Evolutionary conservation across 2,329 filamentous ascomycete genomes (phyloP).

Genomic region (Diaporthe citrichinensis): DNA sequence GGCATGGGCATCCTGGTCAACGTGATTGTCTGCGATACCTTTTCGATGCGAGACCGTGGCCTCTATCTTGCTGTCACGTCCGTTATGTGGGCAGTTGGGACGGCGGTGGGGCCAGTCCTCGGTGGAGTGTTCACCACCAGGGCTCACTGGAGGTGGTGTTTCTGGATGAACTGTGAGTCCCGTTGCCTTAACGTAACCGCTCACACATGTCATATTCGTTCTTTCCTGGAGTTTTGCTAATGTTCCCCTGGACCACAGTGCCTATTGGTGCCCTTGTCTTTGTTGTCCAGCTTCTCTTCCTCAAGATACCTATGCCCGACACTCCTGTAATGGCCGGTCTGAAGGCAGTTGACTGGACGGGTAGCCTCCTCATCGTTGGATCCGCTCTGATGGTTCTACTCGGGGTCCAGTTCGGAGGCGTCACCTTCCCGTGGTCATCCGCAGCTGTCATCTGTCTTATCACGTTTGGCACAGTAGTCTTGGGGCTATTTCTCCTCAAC

Average conservation of each 20-base stretch:
- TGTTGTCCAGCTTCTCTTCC: conserved; percentile 68
- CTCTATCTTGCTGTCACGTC: conserved; percentile 67
- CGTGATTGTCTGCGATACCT: conserved; percentile 70
- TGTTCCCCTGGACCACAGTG: conserved; percentile 56
- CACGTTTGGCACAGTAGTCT: conserved; percentile 76
- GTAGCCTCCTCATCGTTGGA: conserved; percentile 74
- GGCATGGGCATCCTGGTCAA: conserved; percentile 73
- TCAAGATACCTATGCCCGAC: conserved; percentile 77
- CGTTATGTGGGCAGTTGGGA: conserved; percentile 75
- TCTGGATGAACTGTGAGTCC: conserved; percentile 70
- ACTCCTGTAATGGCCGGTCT: conserved; percentile 75
- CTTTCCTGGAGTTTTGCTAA: background rate
- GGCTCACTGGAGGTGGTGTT: conserved; percentile 77
- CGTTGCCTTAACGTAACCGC: background rate
- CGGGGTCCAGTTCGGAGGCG: conserved; percentile 87
- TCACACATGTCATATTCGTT: no score
- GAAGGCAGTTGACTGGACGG: conserved; percentile 72
- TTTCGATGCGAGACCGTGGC: conserved; percentile 65
- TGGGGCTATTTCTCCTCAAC: conserved; percentile 77
- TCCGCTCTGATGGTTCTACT: conserved; percentile 89
- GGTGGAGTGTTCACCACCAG: conserved; percentile 77
- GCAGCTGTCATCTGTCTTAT: conserved; percentile 83
- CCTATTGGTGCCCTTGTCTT: conserved; percentile 58
- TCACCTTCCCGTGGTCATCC: conserved; percentile 81
- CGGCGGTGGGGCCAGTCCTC: conserved; percentile 75